Evolutionary conservation across 257 asterid genomes (phyloP), one percentile per base, ranked within the genome.

Genomic region (Thymus quinquecostatus): DNA sequence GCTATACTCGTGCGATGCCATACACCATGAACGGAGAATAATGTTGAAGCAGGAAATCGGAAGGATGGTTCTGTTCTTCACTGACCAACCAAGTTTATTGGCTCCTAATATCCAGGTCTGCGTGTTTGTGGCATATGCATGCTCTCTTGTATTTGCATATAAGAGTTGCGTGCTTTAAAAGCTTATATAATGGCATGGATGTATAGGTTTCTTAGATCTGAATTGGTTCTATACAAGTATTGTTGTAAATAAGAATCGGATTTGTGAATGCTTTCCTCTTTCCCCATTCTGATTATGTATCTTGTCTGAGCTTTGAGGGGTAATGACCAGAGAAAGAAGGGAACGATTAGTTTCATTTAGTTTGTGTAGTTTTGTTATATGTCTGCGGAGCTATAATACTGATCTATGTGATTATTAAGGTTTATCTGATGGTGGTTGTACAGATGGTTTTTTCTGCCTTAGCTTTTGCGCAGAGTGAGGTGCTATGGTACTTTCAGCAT

Each of bases 401-500:
- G 53, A 7, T 60, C 27, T 60, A 64, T 58, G 68, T 1, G 0
- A 1, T 11, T 61, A 40, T 32, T 66, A 63, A 51, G 60, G 48
- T 69, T 38, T 43, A 62, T 70, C 40, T 73, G 41, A 33, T 77
- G 83, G 62, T 87, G 82, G 60, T 77, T 77, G 81, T 70, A 50
- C 95, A 95, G 99, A 95, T 95, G 99, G 98, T 95, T 58, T 95
- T 89, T 82, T 95, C 99, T 54, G 98, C 99, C 48, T 82, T 95
- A 77, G 98, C 99, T 75, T 87, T 95, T 72, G 91, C 96, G 32
- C 98, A 95, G 76, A 92, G 98, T 85, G 99, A 95, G 91, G 96
- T 89, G 47, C 66, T 89, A 29, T 95, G 99, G 99, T 95, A 89
- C 66, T 95, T 95, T 75, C 99, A 95, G 81, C 99, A 95, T 68